Evolutionary conservation across 2,329 filamentous ascomycete species (phyloP).

Genomic region (Cytospora mali): DNA sequence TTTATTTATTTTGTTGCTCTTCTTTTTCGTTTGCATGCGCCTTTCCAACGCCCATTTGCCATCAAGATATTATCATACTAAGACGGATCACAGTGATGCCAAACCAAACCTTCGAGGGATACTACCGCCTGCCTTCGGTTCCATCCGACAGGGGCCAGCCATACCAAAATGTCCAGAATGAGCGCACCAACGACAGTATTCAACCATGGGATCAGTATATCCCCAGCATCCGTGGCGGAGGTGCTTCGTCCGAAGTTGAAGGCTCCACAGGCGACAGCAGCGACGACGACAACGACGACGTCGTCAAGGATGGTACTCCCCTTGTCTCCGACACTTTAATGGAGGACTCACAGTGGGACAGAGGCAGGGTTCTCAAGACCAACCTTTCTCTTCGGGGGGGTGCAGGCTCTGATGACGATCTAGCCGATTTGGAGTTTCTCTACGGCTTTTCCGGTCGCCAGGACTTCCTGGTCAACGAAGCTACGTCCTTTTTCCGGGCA

Average conservation of each 20-base stretch:
- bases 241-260: neutral
- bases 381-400: constrained; percentile 10
- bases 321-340: neutral
- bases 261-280: neutral
- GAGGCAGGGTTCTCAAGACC: neutral
- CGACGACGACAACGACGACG: neutral
- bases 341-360: neutral
- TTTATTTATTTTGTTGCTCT: neutral
- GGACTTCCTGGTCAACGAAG: neutral
- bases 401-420: neutral
- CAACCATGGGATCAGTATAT: neutral
- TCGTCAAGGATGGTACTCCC: neutral
- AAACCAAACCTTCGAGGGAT: constrained; percentile 21
- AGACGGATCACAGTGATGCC: constrained; percentile 22
- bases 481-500: constrained; percentile 16
- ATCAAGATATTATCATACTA: neutral
- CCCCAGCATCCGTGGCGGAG: neutral
- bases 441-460: constrained; percentile 12
- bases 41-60: too few relatives aligned
- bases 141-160: neutral
- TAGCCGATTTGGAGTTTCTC: neutral
- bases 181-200: neutral
- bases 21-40: neutral
- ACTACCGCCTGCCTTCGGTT: constrained; percentile 21
- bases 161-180: neutral